A percentile compares a stretch with the other conserved stretches of the same genome.
These are phyloP conservation scores for Protea cynaroides DNA, from an alignment of 164 flowering plant species.

Conservation along the genomic window DNA sequence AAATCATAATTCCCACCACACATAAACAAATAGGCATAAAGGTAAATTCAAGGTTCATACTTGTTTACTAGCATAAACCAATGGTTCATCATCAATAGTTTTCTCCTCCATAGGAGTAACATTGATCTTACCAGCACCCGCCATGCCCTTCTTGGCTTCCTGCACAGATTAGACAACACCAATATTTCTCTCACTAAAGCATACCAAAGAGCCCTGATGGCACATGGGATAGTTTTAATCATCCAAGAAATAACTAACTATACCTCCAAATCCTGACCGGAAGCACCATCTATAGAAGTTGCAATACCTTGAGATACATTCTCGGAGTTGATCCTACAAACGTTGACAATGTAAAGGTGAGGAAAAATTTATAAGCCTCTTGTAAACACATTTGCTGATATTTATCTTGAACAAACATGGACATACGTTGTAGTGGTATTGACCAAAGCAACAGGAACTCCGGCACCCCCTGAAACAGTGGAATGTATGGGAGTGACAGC, in stretches of 20 bases:
- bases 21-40: not conserved
- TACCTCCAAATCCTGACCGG: slow-evolving; percentile 82
- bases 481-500: slow-evolving; percentile 12
- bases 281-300: slow-evolving; percentile 40
- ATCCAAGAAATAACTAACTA: not conserved
- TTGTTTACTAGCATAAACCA: slow-evolving; percentile 76
- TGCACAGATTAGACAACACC: slow-evolving; percentile 16
- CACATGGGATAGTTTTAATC: not conserved
- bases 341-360: not conserved
- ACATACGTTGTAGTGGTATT: slow-evolving; percentile 34
- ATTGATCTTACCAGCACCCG: slow-evolving; percentile 62
- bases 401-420: not conserved
- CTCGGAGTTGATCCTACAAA: slow-evolving; percentile 31
- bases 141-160: slow-evolving; percentile 72
- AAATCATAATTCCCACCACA: not conserved
- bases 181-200: not conserved
- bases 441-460: slow-evolving; percentile 20
- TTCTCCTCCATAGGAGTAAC: slow-evolving; percentile 61
- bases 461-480: slow-evolving; percentile 23
- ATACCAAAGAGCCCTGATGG: not conserved
- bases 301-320: slow-evolving; percentile 29
- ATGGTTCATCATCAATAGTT: slow-evolving; percentile 67
- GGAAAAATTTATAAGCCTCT: not conserved
- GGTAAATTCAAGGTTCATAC: slow-evolving; percentile 21
- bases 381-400: not conserved